Percentiles rank a stretch among this genome's conserved stretches.
phyloP scores from a whole-genome alignment of 108 stramenopile genomes.

The Discostella pseudostelligera region DNA sequence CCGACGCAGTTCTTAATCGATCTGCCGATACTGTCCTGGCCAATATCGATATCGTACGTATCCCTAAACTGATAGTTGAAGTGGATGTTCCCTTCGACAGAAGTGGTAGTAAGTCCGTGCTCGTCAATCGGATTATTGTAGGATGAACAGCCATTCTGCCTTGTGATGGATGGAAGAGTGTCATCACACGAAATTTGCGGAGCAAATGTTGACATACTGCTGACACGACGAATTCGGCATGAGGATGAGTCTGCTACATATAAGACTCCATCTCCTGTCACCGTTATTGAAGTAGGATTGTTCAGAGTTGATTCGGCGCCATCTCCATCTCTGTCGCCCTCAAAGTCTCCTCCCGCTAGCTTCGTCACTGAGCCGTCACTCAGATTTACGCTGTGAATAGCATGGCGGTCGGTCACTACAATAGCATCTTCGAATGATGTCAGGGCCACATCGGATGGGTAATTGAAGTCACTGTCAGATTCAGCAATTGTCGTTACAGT shows the following conservation, averaged over 20 bases:
- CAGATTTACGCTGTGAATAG: conserved; percentile 54
- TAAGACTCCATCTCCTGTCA: conserved; percentile 55
- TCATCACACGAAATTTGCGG: conserved; percentile 54
- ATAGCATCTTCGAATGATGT: conserved; percentile 38
- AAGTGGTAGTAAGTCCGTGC: conserved; percentile 46
- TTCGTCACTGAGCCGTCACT: conserved; percentile 55
- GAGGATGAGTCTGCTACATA: conserved; percentile 65
- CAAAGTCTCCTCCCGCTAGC: conserved; percentile 55
- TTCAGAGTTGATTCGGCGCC: conserved; percentile 65
- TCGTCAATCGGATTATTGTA: conserved; percentile 79
- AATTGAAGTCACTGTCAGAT: conserved; percentile 63
- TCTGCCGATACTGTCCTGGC: conserved; percentile 57
- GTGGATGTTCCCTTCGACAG: conserved; percentile 68
- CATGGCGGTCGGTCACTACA: conserved; percentile 71
- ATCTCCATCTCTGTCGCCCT: conserved; percentile 64
- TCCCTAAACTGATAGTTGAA: conserved; percentile 64
- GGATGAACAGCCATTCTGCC: conserved; percentile 78
- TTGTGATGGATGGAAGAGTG: conserved; percentile 48
- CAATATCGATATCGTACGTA: conserved; percentile 37
- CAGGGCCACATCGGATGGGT: conserved; percentile 76
- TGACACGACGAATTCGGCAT: conserved; percentile 63
- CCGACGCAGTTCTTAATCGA: conserved; percentile 73
- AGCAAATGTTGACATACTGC: conserved; percentile 40
- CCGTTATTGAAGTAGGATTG: conserved; percentile 60
- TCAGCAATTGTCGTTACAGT: conserved; percentile 63